phyloP scores from a whole-genome alignment of 331 rosid genomes.

The Acacia pycnantha region DNA sequence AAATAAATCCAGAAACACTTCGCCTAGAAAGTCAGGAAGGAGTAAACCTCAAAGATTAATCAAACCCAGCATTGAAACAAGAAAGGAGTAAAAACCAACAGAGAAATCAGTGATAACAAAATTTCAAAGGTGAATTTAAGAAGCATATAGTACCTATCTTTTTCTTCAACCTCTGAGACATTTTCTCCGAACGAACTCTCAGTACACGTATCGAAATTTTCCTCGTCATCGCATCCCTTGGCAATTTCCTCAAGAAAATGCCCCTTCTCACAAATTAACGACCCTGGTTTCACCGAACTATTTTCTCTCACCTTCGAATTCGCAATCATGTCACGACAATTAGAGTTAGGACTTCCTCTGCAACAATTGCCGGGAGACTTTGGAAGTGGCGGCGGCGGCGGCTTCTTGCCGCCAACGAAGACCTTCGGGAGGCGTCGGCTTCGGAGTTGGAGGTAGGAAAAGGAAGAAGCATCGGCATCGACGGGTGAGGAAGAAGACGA shows the following conservation, averaged over 20 bases:
- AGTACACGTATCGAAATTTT: slow-evolving; percentile 27
- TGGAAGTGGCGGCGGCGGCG: neutral
- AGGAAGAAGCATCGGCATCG: slow-evolving; percentile 29
- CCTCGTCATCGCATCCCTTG: slow-evolving; percentile 22
- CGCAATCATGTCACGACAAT: neutral
- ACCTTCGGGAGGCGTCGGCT: slow-evolving; percentile 81
- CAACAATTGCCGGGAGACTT: slow-evolving; percentile 26
- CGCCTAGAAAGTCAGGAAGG: neutral
- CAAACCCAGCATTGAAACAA: neutral
- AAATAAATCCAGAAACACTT: neutral
- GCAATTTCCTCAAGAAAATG: slow-evolving; percentile 18
- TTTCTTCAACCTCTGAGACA: slow-evolving; percentile 43
- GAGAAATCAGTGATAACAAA: neutral
- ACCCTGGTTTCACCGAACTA: slow-evolving; percentile 24
- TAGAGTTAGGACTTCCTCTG: slow-evolving; percentile 18
- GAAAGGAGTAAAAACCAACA: neutral
- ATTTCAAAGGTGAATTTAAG: neutral
- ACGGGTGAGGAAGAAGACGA: neutral
- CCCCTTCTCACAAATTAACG: slow-evolving; percentile 22
- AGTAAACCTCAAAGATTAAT: neutral
- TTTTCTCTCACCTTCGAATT: slow-evolving; percentile 32
- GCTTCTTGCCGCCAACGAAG: slow-evolving; percentile 16
- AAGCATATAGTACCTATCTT: slow-evolving; percentile 48
- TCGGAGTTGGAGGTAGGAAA: slow-evolving; percentile 76
- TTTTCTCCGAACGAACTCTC: slow-evolving; percentile 70